Conservation (phyloP, 1,139 yeast genomes). For the Yamadazyma spencermartinsiae region DNA sequence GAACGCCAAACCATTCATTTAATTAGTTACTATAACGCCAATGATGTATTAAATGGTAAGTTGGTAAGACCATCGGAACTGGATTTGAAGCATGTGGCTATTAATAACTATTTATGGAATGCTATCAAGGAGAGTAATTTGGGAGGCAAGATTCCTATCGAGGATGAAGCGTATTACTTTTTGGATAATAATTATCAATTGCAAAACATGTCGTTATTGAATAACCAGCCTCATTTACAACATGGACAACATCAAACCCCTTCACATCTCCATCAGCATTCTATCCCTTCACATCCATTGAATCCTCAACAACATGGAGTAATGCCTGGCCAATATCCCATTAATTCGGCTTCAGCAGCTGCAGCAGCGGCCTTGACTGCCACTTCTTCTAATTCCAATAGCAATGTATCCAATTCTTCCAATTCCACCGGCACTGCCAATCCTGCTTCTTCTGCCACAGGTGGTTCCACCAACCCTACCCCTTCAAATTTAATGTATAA, state of each 20-base stretch:
- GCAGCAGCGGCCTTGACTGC: neutral
- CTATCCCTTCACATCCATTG: conserved; percentile 1
- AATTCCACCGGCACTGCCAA: neutral
- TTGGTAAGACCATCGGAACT: conserved; percentile 61
- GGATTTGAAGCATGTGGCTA: conserved; percentile 49
- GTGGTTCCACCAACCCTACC: conserved; percentile 7
- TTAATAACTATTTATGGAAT: conserved; percentile 60
- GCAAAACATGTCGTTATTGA: conserved; percentile 39
- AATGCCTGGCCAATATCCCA: neutral
- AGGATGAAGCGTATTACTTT: conserved; percentile 54
- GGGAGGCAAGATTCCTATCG: conserved; percentile 55
- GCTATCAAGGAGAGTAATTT: conserved; percentile 61
- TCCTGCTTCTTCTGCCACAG: neutral
- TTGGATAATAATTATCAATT: conserved; percentile 49
- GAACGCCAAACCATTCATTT: conserved; percentile 63
- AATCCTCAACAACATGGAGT: neutral
- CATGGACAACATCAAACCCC: conserved; percentile 2
- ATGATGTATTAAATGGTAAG: conserved; percentile 63
- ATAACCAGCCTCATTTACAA: conserved; percentile 9
- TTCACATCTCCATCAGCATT: conserved; percentile 2
- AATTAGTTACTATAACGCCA: conserved; percentile 74
- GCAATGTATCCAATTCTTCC: conserved; percentile 5
- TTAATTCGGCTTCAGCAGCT: neutral
- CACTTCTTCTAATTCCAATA: conserved; percentile 4
- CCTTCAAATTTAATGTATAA: conserved; percentile 12